Percentiles rank a stretch among this genome's conserved stretches.
phyloP scores from a whole-genome alignment of 768 basidiomycete genomes.

The Cyclocybe cylindracea region DNA sequence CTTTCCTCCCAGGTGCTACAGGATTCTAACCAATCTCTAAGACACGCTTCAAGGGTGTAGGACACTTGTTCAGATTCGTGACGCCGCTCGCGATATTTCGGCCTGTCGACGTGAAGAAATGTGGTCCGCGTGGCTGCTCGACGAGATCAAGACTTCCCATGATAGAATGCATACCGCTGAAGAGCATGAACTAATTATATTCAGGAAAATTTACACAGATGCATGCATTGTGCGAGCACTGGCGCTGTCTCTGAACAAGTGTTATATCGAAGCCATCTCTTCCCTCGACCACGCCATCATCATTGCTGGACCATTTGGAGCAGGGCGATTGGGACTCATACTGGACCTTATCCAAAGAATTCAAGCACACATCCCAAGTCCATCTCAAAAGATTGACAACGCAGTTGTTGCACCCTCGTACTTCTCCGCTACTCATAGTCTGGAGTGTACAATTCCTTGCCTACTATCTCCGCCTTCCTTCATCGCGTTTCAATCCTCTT shows the following conservation, averaged over 20 bases:
- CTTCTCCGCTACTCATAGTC: conserved; percentile 13
- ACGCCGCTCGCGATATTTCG: conserved; percentile 14
- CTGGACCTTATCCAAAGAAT: conserved; percentile 59
- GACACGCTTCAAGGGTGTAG: too few species aligned
- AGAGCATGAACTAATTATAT: conserved; percentile 36
- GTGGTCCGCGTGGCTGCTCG: conserved; percentile 29
- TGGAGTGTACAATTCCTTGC: conserved; percentile 36
- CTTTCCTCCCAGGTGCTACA: not conserved
- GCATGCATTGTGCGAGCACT: conserved; percentile 58
- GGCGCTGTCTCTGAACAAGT: conserved; percentile 34
- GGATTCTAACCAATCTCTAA: not conserved
- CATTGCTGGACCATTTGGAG: conserved; percentile 75
- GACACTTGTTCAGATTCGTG: conserved; percentile 6
- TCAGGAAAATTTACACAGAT: conserved; percentile 80
- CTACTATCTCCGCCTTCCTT: conserved; percentile 58
- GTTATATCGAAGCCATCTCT: conserved; percentile 43
- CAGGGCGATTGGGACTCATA: conserved; percentile 60
- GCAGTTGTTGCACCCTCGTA: not conserved
- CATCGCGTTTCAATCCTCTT: conserved; percentile 46
- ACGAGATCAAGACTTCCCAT: conserved; percentile 49
- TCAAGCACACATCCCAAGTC: conserved; percentile 36
- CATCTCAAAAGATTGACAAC: not conserved
- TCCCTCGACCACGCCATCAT: conserved; percentile 81
- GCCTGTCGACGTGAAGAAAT: conserved; percentile 8
- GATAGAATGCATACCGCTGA: conserved; percentile 44